These are phyloP conservation scores for Neophaeococcomyces aloes DNA, from an alignment of 2,329 filamentous ascomycete species.

Conservation along the genomic window DNA sequence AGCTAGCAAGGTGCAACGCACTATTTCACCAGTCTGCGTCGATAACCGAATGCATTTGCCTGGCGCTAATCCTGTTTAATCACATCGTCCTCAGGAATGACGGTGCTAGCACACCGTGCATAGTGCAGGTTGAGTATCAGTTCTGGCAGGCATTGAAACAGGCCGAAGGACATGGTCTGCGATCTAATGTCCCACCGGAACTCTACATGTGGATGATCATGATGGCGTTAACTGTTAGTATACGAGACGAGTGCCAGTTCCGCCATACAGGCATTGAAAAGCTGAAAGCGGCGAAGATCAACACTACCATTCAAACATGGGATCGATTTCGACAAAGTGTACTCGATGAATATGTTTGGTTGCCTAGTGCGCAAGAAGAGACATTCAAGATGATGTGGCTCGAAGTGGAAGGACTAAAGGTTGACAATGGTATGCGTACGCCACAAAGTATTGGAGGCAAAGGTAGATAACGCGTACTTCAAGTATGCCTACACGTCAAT, in stretches of 20 bases:
- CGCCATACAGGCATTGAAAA: background rate
- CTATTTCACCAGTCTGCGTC: background rate
- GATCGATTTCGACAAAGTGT: background rate
- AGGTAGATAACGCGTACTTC: background rate
- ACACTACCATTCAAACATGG: background rate
- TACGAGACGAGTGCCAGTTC: background rate
- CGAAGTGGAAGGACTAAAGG: constrained; percentile 1
- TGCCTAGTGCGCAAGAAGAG: constrained; percentile 2
- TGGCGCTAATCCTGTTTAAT: constrained; percentile 7
- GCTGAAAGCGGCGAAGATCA: background rate
- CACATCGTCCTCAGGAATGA: constrained; percentile 3
- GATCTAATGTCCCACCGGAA: background rate
- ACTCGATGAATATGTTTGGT: constrained; percentile 3
- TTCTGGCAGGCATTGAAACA: constrained; percentile 4
- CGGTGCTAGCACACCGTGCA: constrained; percentile 2
- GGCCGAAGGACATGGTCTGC: background rate
- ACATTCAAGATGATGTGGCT: constrained; percentile 1
- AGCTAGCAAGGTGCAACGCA: constrained; percentile 7
- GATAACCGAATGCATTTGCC: constrained; percentile 4
- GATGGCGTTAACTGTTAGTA: background rate
- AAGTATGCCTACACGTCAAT: too few relatives aligned
- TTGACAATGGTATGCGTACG: background rate
- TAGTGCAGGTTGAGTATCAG: constrained; percentile 1
- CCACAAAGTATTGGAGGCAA: background rate
- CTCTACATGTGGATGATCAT: constrained; percentile 6